phyloP scores from a whole-genome alignment of 371 early-diverging fungal genomes.

The Conidiobolus incongruus region DNA sequence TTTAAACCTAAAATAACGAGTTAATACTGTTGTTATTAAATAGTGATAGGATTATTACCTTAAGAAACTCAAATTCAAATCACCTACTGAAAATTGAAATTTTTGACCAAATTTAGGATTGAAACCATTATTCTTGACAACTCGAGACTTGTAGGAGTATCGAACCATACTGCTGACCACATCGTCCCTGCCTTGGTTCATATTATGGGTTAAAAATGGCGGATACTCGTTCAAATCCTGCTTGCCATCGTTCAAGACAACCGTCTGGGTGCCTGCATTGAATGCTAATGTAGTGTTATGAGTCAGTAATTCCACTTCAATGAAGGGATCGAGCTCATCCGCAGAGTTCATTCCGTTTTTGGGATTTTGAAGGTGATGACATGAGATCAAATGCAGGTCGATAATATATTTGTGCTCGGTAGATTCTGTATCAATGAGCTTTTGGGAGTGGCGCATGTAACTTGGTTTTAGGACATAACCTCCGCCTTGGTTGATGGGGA shows the following conservation, averaged over 20 bases:
- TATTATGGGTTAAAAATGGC: no score
- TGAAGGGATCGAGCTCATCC: slow-evolving; percentile 27
- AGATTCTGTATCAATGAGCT: not conserved
- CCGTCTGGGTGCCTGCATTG: not conserved
- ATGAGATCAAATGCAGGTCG: slow-evolving; percentile 17
- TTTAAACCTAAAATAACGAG: not conserved
- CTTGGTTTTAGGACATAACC: slow-evolving; percentile 60
- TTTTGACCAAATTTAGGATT: slow-evolving; percentile 33
- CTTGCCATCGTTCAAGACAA: not conserved
- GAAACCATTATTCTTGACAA: slow-evolving; percentile 20
- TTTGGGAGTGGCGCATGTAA: not conserved
- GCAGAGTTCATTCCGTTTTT: slow-evolving; percentile 17
- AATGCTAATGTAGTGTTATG: slow-evolving; percentile 7
- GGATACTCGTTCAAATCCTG: not conserved
- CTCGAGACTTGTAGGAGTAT: slow-evolving; percentile 13
- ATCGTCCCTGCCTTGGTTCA: slow-evolving; percentile 18
- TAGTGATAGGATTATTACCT: slow-evolving; percentile 7
- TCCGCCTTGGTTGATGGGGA: slow-evolving; percentile 26
- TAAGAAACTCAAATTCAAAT: slow-evolving; percentile 24
- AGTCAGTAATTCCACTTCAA: slow-evolving; percentile 23
- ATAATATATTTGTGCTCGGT: not conserved
- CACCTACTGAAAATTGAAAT: slow-evolving; percentile 18
- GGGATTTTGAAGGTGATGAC: slow-evolving; percentile 32
- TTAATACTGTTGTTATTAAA: not conserved
- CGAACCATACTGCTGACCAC: slow-evolving; percentile 11